A percentile compares a stretch with the other conserved stretches of the same genome.
These are phyloP conservation scores for Aureoboletus auriporus DNA, from an alignment of 768 basidiomycete species.

Conservation along the genomic window DNA sequence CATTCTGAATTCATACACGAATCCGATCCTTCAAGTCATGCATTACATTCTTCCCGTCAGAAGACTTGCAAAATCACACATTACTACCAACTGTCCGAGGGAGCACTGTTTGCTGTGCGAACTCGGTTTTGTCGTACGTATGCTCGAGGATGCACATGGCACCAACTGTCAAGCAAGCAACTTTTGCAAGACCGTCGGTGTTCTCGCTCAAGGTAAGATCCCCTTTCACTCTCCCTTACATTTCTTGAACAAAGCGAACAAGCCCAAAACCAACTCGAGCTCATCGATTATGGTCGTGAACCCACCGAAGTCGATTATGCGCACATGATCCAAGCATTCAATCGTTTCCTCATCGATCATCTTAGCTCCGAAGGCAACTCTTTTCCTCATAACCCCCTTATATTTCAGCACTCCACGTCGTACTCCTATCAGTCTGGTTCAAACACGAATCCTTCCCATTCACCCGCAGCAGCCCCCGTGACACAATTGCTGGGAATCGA, in stretches of 20 bases:
- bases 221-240: no score
- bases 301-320: constrained; percentile 71
- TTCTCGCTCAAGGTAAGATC: constrained; percentile 74
- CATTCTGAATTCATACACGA: constrained; percentile 96
- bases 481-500: constrained; percentile 84
- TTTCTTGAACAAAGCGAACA: not conserved
- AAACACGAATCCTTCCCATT: constrained; percentile 10
- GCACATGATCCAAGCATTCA: constrained; percentile 90
- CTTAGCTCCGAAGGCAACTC: constrained; percentile 70
- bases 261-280: constrained; percentile 78
- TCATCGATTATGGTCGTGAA: constrained; percentile 86
- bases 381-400: constrained; percentile 57
- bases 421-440: not conserved
- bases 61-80: constrained; percentile 84
- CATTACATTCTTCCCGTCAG: constrained; percentile 81
- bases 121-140: constrained; percentile 88
- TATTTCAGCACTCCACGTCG: constrained; percentile 31
- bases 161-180: constrained; percentile 96
- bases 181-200: constrained; percentile 91
- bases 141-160: constrained; percentile 93
- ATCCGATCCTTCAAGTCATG: constrained; percentile 84
- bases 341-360: constrained; percentile 88
- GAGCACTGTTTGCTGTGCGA: constrained; percentile 96
- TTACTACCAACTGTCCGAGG: constrained; percentile 78
- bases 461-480: constrained; percentile 62